Conservation (phyloP, 2,329 filamentous ascomycete genomes). For the Keithomyces neogunnii region DNA sequence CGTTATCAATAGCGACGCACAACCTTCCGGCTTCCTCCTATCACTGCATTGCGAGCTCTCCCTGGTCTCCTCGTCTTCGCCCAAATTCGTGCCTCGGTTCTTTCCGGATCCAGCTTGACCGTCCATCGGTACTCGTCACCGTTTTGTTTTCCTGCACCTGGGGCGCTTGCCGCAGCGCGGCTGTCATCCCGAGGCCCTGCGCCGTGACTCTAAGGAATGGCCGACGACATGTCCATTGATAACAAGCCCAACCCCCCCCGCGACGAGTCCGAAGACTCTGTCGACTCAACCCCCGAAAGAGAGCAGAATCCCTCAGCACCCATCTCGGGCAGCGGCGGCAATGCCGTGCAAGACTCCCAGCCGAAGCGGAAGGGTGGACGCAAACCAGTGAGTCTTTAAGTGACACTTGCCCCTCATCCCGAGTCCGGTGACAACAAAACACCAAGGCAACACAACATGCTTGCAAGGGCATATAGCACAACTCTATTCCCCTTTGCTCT, state of each 20-base stretch:
- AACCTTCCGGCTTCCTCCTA: constrained; percentile 6
- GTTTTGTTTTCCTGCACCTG: constrained; percentile 22
- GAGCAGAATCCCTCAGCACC: constrained; percentile 32
- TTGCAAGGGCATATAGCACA: neutral
- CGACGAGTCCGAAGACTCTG: constrained; percentile 54
- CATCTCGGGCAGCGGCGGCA: constrained; percentile 16
- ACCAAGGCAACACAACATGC: neutral
- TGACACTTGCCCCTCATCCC: constrained; percentile 1
- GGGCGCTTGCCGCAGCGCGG: constrained; percentile 29
- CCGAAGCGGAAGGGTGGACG: constrained; percentile 96
- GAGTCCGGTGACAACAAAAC: neutral
- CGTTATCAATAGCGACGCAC: constrained; percentile 8
- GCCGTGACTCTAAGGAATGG: constrained; percentile 44
- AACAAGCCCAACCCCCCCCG: constrained; percentile 29
- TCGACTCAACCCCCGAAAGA: constrained; percentile 51
- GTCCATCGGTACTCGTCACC: constrained; percentile 13
- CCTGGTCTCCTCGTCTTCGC: constrained; percentile 1
- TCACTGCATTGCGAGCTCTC: constrained; percentile 2
- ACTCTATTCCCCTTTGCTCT: neutral
- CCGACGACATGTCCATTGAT: constrained; percentile 60
- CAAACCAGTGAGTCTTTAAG: constrained; percentile 71
- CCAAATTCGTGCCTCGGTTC: too few species aligned
- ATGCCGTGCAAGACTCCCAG: constrained; percentile 41
- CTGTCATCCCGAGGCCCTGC: constrained; percentile 23
- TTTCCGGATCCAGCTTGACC: neutral